These are phyloP conservation scores for Rhizophagus clarus DNA, from an alignment of 192 early-diverging fungal species.

Conservation along the genomic window DNA sequence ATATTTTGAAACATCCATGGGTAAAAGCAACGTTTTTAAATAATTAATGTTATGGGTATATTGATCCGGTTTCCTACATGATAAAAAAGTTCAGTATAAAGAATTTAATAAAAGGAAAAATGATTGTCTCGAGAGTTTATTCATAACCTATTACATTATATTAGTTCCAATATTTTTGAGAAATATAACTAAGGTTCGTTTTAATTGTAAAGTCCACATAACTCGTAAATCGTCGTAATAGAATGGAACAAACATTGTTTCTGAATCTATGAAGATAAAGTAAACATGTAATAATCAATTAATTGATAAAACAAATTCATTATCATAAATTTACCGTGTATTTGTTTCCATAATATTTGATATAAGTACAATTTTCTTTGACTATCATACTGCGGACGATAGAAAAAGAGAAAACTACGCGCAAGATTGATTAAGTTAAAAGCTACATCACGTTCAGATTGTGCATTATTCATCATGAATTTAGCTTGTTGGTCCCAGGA, in stretches of 20 bases:
- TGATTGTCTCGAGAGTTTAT: background rate
- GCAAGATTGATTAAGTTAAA: slow-evolving; percentile 8
- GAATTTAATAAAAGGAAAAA: background rate
- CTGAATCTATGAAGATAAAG: background rate
- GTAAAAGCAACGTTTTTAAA: background rate
- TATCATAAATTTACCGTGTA: background rate
- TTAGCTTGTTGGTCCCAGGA: slow-evolving; percentile 42
- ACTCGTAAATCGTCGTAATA: slow-evolving; percentile 30
- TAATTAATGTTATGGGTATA: background rate
- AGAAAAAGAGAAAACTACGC: slow-evolving; percentile 48
- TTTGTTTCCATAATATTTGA: slow-evolving; percentile 29
- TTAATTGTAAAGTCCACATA: slow-evolving; percentile 35
- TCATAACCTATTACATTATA: slow-evolving; percentile 9
- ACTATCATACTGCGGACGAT: slow-evolving; percentile 35
- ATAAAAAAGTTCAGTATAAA: background rate
- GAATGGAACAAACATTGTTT: slow-evolving; percentile 26
- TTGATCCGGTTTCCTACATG: background rate
- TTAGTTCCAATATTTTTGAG: slow-evolving; percentile 16
- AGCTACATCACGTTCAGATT: slow-evolving; percentile 1
- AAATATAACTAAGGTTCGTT: slow-evolving; percentile 18
- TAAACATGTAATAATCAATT: background rate
- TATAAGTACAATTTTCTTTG: slow-evolving; percentile 34
- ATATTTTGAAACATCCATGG: slow-evolving; percentile 1
- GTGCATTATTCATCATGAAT: background rate
- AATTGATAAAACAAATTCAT: slow-evolving; percentile 12